phyloP scores from a whole-genome alignment of 345 rosid genomes.

The Salix purpurea region DNA sequence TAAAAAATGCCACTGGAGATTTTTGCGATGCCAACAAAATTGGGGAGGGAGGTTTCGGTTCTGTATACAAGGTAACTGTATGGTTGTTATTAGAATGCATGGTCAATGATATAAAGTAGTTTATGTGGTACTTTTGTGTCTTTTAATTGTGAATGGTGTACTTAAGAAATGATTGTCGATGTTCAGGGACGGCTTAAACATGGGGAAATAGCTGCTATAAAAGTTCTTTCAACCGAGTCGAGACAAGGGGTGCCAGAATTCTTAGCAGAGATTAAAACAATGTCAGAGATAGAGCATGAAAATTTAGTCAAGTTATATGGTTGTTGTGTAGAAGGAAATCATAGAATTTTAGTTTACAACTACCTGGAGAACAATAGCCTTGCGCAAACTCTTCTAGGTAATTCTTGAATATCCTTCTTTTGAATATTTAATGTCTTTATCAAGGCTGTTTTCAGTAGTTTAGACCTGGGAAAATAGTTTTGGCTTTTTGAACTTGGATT shows the following conservation, averaged over 20 bases:
- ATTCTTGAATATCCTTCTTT: conserved; percentile 9
- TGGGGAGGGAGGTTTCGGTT: conserved; percentile 98
- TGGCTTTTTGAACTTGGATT: not conserved
- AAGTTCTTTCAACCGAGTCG: conserved; percentile 89
- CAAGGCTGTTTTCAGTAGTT: conserved; percentile 1
- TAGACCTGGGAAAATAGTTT: not conserved
- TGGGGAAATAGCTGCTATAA: conserved; percentile 77
- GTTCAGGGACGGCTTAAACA: conserved; percentile 76
- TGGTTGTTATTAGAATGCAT: conserved; percentile 8
- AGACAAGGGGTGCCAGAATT: conserved; percentile 85
- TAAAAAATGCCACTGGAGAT: conserved; percentile 66
- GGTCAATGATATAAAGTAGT: not conserved
- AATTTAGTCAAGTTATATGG: conserved; percentile 86
- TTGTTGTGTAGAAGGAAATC: conserved; percentile 75
- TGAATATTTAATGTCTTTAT: not conserved
- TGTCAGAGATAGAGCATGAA: conserved; percentile 75
- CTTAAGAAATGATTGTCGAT: conserved; percentile 17
- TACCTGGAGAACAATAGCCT: conserved; percentile 89
- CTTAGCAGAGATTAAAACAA: conserved; percentile 74
- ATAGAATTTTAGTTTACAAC: conserved; percentile 85
- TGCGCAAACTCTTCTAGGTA: conserved; percentile 82
- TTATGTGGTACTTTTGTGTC: not conserved
- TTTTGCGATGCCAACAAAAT: conserved; percentile 59
- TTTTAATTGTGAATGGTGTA: not conserved
- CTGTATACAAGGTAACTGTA: conserved; percentile 68